Evolutionary conservation across 2,329 filamentous ascomycete genomes (phyloP).

Genomic region (Arthrobotrys sinensis): DNA sequence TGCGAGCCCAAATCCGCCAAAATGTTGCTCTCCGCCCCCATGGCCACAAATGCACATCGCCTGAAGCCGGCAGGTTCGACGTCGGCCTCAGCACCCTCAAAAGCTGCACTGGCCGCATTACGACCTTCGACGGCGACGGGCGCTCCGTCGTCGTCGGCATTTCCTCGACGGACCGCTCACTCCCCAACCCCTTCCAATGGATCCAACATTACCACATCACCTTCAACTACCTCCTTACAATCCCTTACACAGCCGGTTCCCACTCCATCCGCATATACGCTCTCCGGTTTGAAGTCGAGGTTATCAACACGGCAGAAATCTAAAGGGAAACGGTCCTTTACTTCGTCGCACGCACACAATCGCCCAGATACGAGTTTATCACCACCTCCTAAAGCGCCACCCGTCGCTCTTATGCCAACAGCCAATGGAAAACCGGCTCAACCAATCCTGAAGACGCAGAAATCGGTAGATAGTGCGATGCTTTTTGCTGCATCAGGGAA

Average conservation of each 20-base stretch:
- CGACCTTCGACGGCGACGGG: conserved; percentile 60
- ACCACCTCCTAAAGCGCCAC: conserved; percentile 43
- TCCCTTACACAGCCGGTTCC: conserved; percentile 48
- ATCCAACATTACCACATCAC: conserved; percentile 56
- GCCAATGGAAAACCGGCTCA: conserved; percentile 46
- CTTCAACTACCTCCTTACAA: conserved; percentile 56
- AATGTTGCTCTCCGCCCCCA: conserved; percentile 61
- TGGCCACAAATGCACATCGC: conserved; percentile 61
- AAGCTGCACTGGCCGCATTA: conserved; percentile 53
- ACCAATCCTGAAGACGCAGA: conserved; percentile 56
- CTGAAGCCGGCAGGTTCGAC: conserved; percentile 61
- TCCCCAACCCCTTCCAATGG: conserved; percentile 60
- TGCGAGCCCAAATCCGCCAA: conserved; percentile 52
- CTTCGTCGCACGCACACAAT: conserved; percentile 37
- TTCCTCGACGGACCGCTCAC: conserved; percentile 48
- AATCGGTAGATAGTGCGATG: conserved; percentile 59
- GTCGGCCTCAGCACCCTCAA: conserved; percentile 56
- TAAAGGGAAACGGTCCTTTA: conserved; percentile 60
- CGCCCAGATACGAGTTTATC: conserved; percentile 46
- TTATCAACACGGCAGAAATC: conserved; percentile 59
- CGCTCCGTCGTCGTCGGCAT: conserved; percentile 55
- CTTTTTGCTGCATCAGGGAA: conserved; percentile 37
- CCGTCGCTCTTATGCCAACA: conserved; percentile 30
- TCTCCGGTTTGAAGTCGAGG: conserved; percentile 56
- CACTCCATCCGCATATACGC: conserved; percentile 48